A percentile compares a stretch with the other conserved stretches of the same genome.
phyloP scores from a whole-genome alignment of 2,329 filamentous ascomycete genomes.

The Botrytis porri region DNA sequence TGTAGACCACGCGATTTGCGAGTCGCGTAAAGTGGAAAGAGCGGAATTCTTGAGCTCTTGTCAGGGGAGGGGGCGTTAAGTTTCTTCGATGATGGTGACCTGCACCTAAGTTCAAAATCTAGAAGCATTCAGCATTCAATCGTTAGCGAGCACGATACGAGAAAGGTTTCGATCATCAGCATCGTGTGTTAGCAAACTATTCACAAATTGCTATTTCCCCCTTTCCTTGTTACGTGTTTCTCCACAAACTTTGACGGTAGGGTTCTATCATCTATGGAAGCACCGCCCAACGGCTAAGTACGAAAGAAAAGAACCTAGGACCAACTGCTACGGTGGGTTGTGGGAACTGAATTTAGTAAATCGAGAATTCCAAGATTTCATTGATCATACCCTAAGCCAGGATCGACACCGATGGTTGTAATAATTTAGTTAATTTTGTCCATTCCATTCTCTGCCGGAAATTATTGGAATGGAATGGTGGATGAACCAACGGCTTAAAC shows the following conservation, averaged over 20 bases:
- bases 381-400: conserved; percentile 17
- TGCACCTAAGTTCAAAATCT: conserved; percentile 4
- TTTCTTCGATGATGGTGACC: background rate
- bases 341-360: background rate
- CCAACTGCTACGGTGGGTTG: background rate
- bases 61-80: background rate
- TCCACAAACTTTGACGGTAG: conserved; percentile 8
- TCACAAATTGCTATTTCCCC: background rate
- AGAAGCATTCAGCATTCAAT: background rate
- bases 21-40: conserved; percentile 18
- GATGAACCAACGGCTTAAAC: background rate
- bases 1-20: conserved; percentile 8
- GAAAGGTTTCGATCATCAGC: background rate
- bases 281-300: conserved; percentile 14
- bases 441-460: background rate
- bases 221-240: conserved; percentile 11
- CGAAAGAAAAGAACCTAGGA: conserved; percentile 8
- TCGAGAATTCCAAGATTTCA: background rate
- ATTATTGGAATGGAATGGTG: background rate
- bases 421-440: background rate
- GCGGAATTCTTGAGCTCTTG: background rate
- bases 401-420: conserved; percentile 1
- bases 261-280: background rate
- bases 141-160: conserved; percentile 7
- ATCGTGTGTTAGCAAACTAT: background rate